phyloP scores from a whole-genome alignment of 2,329 filamentous ascomycete species.

The Cladosporium sp. region DNA sequence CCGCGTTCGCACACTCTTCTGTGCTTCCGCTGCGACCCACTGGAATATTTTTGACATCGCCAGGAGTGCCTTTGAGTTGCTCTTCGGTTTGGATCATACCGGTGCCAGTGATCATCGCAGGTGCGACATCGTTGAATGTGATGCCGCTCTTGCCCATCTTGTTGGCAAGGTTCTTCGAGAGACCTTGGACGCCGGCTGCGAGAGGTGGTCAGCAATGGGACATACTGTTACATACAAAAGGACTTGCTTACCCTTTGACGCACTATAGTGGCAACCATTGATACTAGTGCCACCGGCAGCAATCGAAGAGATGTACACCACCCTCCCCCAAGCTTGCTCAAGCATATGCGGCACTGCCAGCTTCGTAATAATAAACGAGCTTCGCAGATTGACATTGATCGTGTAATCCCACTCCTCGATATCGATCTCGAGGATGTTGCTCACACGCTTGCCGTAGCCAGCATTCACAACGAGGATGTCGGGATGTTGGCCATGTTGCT shows the following conservation, averaged over 20 bases:
- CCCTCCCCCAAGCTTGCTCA: conserved; percentile 60
- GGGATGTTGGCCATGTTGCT: conserved; percentile 56
- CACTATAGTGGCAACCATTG: conserved; percentile 46
- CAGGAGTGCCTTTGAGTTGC: conserved; percentile 44
- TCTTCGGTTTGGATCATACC: conserved; percentile 61
- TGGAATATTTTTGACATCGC: conserved; percentile 61
- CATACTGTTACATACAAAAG: conserved; percentile 8
- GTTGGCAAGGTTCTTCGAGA: conserved; percentile 64
- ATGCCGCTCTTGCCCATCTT: conserved; percentile 63
- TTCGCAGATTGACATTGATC: conserved; percentile 62
- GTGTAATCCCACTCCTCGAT: conserved; percentile 66
- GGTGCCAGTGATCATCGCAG: conserved; percentile 63
- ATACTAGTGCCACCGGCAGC: conserved; percentile 64
- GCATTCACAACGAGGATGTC: conserved; percentile 69
- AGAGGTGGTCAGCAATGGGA: not conserved
- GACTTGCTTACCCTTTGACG: conserved; percentile 24
- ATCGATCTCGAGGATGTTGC: conserved; percentile 54
- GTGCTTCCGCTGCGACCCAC: conserved; percentile 59
- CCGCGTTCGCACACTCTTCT: conserved; percentile 61
- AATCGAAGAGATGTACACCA: conserved; percentile 65
- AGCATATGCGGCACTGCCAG: conserved; percentile 63
- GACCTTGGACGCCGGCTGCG: conserved; percentile 55
- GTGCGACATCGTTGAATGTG: conserved; percentile 69
- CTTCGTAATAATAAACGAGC: conserved; percentile 64
- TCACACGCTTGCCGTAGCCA: conserved; percentile 62